These are phyloP conservation scores for Lineolata rhizophorae DNA, from an alignment of 495 filamentous ascomycete genomes.

Conservation along the genomic window DNA sequence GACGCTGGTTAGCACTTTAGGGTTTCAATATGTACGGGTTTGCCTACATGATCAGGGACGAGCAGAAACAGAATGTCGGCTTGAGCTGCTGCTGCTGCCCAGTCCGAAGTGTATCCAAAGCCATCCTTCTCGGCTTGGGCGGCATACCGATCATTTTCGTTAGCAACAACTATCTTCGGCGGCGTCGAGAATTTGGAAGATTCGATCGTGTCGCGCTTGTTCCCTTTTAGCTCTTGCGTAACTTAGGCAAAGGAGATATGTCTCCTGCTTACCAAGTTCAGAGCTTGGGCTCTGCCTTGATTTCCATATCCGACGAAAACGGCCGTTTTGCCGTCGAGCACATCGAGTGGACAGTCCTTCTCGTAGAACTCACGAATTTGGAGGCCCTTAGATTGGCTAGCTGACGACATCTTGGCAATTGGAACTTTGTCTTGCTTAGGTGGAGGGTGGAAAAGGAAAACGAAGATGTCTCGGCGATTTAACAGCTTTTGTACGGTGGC, in stretches of 20 bases:
- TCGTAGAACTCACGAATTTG: no score
- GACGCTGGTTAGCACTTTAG: not conserved
- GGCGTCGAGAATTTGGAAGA: conserved; percentile 1
- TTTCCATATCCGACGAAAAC: conserved; percentile 9
- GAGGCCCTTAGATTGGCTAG: no score
- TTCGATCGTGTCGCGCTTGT: conserved; percentile 5
- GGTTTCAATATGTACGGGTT: not conserved
- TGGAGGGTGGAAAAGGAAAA: no score
- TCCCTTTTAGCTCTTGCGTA: not conserved
- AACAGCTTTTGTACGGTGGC: no score
- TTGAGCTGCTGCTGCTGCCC: conserved; percentile 5
- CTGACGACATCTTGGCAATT: no score
- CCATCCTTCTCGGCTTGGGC: conserved; percentile 6
- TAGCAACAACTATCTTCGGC: conserved; percentile 6
- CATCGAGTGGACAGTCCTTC: conserved; percentile 4
- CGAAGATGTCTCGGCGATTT: no score
- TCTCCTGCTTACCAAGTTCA: conserved; percentile 2
- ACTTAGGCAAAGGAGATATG: not conserved
- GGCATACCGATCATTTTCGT: conserved; percentile 5
- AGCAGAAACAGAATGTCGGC: conserved; percentile 7
- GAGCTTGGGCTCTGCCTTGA: conserved; percentile 7
- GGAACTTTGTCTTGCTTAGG: no score
- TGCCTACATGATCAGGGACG: conserved; percentile 6
- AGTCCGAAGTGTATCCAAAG: conserved; percentile 5
- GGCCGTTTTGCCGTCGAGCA: conserved; percentile 5